Percentiles rank a stretch among this genome's conserved stretches.
phyloP scores from a whole-genome alignment of 202 grass and related monocot genomes.

The Musa balbisiana region DNA sequence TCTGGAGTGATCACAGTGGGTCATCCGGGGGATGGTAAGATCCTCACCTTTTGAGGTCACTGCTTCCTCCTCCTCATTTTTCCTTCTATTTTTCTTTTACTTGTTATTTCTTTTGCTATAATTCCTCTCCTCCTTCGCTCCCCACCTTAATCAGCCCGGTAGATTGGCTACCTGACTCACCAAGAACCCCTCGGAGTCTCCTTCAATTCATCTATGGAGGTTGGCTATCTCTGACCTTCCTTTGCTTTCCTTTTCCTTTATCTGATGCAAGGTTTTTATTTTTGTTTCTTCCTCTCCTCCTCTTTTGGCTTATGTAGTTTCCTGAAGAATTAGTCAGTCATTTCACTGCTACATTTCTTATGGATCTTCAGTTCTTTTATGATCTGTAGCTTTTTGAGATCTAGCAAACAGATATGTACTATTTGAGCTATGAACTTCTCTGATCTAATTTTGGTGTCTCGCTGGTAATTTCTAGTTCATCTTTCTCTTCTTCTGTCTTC shows the following conservation, averaged over 20 bases:
- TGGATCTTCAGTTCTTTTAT: background rate
- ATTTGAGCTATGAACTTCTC: background rate
- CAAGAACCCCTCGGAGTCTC: no score
- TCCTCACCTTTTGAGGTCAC: background rate
- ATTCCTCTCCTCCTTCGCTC: background rate
- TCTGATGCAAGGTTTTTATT: background rate
- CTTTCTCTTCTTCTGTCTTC: background rate
- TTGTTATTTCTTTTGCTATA: no score
- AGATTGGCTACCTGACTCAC: no score
- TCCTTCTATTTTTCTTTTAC: no score
- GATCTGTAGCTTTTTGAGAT: background rate
- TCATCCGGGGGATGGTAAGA: conserved; percentile 4
- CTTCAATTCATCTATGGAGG: no score
- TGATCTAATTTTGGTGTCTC: background rate
- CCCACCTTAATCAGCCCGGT: no score
- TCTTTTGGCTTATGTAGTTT: background rate
- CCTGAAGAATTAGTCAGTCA: background rate
- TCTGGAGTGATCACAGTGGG: background rate
- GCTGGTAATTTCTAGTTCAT: no score
- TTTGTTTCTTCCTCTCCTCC: background rate
- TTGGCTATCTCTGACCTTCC: no score
- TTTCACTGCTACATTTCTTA: background rate
- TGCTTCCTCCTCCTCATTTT: no score
- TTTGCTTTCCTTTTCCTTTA: no score
- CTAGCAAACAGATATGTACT: background rate